Base-by-base conservation (phyloP, 2,329 filamentous ascomycete genomes). In the Alternaria solani region DNA sequence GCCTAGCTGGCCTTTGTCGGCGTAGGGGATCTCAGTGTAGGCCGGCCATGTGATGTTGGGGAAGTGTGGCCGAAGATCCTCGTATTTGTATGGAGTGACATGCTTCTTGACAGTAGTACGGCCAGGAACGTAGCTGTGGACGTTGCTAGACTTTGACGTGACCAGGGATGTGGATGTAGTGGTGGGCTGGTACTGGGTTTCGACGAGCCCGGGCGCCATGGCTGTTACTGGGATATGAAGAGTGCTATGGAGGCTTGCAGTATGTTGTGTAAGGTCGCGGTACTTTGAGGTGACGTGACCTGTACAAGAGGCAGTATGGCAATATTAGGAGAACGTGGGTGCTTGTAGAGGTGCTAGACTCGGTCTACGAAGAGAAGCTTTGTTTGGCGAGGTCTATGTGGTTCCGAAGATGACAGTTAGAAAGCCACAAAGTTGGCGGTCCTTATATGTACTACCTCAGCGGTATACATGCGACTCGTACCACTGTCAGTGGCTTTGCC, bases 1-100 rank as follows among this genome's bases (percentile, higher is more conserved):
- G n/a, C 85, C 86, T 25, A 82, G 77, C 41, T 84, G 74, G 5
- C 85, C 86, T 66, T 84, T 86, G 66, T 88, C 86, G 51, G 80
- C 69, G 61, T 87, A 86, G 0, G 81, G 78, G 0, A 83, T 74
- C 39, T 85, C 79, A 30, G 76, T 77, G 34, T 87, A 72, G 1
- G 82, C 77, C 2, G 79, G 78, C 85, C 85, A 87, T 18, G 81
- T 78, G 58, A 87, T 65, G 23, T 85, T 78, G 3, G 85, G 85
- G 63, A 87, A 87, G 8, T 72, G 78, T 18, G 85, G 84, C 7
- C 81, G 78, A 7, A 88, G 79, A 52, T 86, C 79, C 34, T 86
- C 82, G 61, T 85, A 79, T 42, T 83, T 78, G 67, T 87, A 87
- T 55, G 71, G 69, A 20, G 81, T 74, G 14, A 82, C 78, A 59